Conservation (phyloP, 495 filamentous ascomycete species). For the Penicillium antarcticum region DNA sequence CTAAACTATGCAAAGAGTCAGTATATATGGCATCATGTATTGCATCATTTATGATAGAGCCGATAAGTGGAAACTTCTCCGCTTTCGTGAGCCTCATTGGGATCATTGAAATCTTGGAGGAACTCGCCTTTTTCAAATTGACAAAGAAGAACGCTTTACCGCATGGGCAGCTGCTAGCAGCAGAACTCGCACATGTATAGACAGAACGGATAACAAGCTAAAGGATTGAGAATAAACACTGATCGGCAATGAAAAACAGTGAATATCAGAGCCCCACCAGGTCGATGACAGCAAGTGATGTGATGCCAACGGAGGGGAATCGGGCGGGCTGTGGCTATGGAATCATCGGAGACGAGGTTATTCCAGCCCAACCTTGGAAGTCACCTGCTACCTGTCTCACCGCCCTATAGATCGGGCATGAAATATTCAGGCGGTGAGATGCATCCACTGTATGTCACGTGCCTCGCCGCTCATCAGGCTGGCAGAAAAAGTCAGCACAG, state of each 20-base stretch:
- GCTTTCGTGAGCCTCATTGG: not conserved
- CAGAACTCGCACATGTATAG: slow-evolving; percentile 14
- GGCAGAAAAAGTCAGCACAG: slow-evolving; percentile 15
- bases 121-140: slow-evolving; percentile 7
- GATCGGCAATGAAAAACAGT: slow-evolving; percentile 2
- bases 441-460: not conserved
- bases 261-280: slow-evolving; percentile 1
- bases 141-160: slow-evolving; percentile 6
- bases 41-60: not conserved
- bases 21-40: slow-evolving; percentile 13
- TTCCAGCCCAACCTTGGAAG: slow-evolving; percentile 20
- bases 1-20: slow-evolving; percentile 9
- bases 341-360: slow-evolving; percentile 23
- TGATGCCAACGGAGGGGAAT: slow-evolving; percentile 5
- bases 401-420: not conserved
- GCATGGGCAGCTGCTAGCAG: slow-evolving; percentile 10
- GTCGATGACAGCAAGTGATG: slow-evolving; percentile 5
- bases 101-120: not conserved
- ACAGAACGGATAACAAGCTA: slow-evolving; percentile 6
- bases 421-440: not conserved
- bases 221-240: slow-evolving; percentile 9
- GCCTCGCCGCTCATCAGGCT: slow-evolving; percentile 5
- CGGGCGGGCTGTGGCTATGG: not conserved
- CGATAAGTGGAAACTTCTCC: not conserved
- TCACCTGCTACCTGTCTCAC: slow-evolving; percentile 15